Percentiles rank a stretch among this genome's conserved stretches.
Conservation (phyloP, 805 yeast genomes). For the Clavispora asparagi region DNA sequence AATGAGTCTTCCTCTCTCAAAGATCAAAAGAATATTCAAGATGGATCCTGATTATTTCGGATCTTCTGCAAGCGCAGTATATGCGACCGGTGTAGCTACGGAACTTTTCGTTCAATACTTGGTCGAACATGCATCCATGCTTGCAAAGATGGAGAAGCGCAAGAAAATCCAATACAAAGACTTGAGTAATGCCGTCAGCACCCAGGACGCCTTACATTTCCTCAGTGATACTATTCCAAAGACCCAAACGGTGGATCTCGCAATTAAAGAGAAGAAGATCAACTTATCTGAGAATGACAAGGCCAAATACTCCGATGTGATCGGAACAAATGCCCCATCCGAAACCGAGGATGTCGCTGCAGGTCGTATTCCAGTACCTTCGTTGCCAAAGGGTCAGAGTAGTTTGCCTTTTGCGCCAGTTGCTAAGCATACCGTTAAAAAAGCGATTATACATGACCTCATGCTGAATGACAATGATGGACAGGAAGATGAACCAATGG, state of each 20-base stretch:
- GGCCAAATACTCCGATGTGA: conserved; percentile 1
- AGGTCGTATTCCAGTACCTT: conserved; percentile 2
- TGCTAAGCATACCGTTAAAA: conserved; percentile 15
- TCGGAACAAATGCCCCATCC: conserved; percentile 4
- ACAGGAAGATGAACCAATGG: conserved; percentile 7
- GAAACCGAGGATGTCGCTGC: not conserved
- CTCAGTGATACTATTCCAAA: conserved; percentile 65
- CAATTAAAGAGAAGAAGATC: conserved; percentile 41
- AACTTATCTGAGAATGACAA: conserved; percentile 11
- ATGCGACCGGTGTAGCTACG: conserved; percentile 70
- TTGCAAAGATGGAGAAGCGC: conserved; percentile 60
- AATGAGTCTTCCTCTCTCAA: conserved; percentile 52
- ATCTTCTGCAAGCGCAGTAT: conserved; percentile 68
- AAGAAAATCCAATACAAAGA: conserved; percentile 69
- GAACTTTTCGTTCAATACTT: conserved; percentile 68
- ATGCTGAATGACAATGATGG: conserved; percentile 18
- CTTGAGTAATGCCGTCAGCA: conserved; percentile 57
- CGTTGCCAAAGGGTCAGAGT: conserved; percentile 38
- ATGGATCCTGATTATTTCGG: conserved; percentile 69
- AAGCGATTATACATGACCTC: conserved; percentile 32
- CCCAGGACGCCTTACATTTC: conserved; percentile 57
- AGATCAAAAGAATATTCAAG: conserved; percentile 67
- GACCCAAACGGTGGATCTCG: conserved; percentile 45
- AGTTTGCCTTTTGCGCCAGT: conserved; percentile 24
- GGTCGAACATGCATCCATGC: conserved; percentile 63